Conservation (phyloP, 2,329 filamentous ascomycete species). For the Epichloe scottii region DNA sequence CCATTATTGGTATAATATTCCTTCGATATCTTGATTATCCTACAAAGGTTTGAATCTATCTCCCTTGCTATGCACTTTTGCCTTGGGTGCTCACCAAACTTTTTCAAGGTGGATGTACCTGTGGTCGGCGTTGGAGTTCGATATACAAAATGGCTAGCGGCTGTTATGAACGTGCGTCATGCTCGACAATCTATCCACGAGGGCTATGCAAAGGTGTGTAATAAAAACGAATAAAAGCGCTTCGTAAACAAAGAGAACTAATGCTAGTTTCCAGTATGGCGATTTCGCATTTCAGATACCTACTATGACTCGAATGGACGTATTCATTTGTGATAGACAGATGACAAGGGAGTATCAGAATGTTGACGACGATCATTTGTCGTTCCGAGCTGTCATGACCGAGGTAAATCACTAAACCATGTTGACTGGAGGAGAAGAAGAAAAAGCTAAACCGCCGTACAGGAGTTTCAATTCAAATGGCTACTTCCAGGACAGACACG, state of each 20-base stretch:
- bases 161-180: conserved; percentile 6
- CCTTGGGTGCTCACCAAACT: background rate
- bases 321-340: conserved; percentile 8
- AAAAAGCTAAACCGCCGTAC: background rate
- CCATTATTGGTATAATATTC: conserved; percentile 2
- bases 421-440: background rate
- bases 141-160: conserved; percentile 9
- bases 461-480: conserved; percentile 9
- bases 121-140: conserved; percentile 5
- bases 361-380: conserved; percentile 7
- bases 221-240: background rate
- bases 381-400: conserved; percentile 7
- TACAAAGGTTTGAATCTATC: background rate
- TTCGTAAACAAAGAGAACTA: background rate
- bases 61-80: background rate
- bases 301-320: conserved; percentile 9
- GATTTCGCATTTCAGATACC: conserved; percentile 8
- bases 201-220: conserved; percentile 6
- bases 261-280: conserved; percentile 1
- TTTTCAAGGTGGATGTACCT: conserved; percentile 7
- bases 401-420: conserved; percentile 2
- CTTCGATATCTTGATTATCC: conserved; percentile 4
- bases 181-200: conserved; percentile 7
- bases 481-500: conserved; percentile 6
- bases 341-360: conserved; percentile 9